Evolutionary conservation across 2,329 filamentous ascomycete genomes (phyloP), one percentile per base, ranked within the genome.

Genomic region (Ophiocordyceps australis): DNA sequence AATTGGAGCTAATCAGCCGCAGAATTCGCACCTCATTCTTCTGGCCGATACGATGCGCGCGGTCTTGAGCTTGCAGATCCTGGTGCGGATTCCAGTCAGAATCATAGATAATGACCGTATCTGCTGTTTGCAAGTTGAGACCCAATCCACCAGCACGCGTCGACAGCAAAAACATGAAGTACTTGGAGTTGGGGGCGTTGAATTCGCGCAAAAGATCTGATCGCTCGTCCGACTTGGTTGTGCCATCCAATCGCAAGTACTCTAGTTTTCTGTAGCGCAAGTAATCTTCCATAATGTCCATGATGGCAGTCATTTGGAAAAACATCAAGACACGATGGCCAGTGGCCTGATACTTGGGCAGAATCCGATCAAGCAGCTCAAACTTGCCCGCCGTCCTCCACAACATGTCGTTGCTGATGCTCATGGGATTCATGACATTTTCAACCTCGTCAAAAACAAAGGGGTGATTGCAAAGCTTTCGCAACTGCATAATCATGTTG

Each of bases 251-350:
- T 47, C 89, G 83, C 37, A 98, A 64, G 47, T 92, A 98, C 42
- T 78, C 65, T 38, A 93, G 63, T 24, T 75, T 77, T 35, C 81
- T 70, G 43, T 82, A 76, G 4, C 86, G 76, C 34, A 98, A 55
- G 49, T 92, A 98, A 48, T 98, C 89, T 41, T 98, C 89, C 89
- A 98, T 95, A 43, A 98, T 98, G 54, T 98, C 93, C 89, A 98
- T 98, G 47, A 98, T 98, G 33, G 92, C 85, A 4, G 89, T 98
- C 89, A 98, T 98, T 50, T 98, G 89, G 65, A 98, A 98, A 67
- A 98, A 98, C 79, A 98, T 95, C 49, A 98, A 63, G 16, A 95
- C 83, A 52, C 89, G 78, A 68, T 98, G 89, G 11, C 82, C 82
- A 2, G 81, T 85, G 4, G 67, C 74, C 39, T 80, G 70, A 52